These are phyloP conservation scores for Davidsoniella australis DNA, from an alignment of 2,329 filamentous ascomycete species.

Conservation along the genomic window DNA sequence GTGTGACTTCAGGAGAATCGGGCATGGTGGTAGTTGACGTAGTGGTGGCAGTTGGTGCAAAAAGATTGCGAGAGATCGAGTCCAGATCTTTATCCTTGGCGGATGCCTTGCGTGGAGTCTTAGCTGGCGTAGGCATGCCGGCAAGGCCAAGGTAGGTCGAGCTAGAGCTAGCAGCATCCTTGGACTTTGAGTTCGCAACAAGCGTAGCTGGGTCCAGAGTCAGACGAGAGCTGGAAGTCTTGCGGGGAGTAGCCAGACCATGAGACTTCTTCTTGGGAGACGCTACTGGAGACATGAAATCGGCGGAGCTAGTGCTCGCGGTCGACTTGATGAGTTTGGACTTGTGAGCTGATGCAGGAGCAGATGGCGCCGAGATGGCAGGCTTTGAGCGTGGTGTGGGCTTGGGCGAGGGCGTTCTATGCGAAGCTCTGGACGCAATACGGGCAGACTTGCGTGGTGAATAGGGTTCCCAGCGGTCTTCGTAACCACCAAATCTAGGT, in stretches of 20 bases:
- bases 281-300: conserved; percentile 17
- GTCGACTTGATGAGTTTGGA: conserved; percentile 9
- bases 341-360: conserved; percentile 4
- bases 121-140: conserved; percentile 55
- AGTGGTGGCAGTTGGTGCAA: conserved; percentile 22
- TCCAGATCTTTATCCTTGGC: conserved; percentile 34
- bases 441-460: conserved; percentile 53
- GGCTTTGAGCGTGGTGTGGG: conserved; percentile 17
- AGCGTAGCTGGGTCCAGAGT: conserved; percentile 26
- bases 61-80: conserved; percentile 43
- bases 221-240: conserved; percentile 16
- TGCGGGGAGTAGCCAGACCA: conserved; percentile 24
- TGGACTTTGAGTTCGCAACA: conserved; percentile 22
- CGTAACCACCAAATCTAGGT: conserved; percentile 32
- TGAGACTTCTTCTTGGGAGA: conserved; percentile 17
- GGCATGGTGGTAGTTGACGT: conserved; percentile 14
- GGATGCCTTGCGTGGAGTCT: conserved; percentile 53
- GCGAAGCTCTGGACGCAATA: conserved; percentile 36
- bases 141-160: conserved; percentile 29
- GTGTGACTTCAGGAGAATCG: conserved; percentile 39
- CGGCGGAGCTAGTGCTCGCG: background rate
- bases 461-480: conserved; percentile 56
- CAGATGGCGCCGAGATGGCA: conserved; percentile 13
- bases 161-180: conserved; percentile 18
- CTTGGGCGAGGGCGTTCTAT: conserved; percentile 39